A percentile compares a stretch with the other conserved stretches of the same genome.
These are phyloP conservation scores for Vanilla planifolia DNA, from an alignment of 106 monocot species.

Conservation along the genomic window DNA sequence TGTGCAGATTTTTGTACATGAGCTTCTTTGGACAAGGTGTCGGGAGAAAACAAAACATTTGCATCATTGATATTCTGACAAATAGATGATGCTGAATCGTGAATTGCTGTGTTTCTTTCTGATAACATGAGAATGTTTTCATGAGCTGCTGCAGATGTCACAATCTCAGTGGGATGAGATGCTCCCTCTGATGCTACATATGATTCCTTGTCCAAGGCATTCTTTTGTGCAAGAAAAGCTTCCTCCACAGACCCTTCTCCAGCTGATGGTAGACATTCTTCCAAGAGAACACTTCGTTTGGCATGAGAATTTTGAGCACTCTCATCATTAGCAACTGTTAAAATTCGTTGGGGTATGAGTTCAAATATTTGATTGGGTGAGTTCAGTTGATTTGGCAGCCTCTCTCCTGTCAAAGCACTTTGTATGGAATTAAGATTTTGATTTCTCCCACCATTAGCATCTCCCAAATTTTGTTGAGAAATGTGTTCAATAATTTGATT, in stretches of 20 bases:
- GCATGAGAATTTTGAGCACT: too few species aligned
- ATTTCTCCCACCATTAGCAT: slow-evolving; percentile 11
- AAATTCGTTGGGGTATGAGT: too few species aligned
- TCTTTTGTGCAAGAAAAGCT: not conserved
- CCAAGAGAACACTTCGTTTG: not conserved
- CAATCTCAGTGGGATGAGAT: slow-evolving; percentile 10
- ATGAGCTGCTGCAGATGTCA: slow-evolving; percentile 9
- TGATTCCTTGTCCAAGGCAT: not conserved
- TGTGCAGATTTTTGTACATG: slow-evolving; percentile 9
- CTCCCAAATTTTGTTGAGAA: slow-evolving; percentile 11
- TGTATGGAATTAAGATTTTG: slow-evolving; percentile 1
- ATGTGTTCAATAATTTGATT: slow-evolving; percentile 36
- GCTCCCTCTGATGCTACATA: not conserved
- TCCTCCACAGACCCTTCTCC: slow-evolving; percentile 3
- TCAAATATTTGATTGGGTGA: too few species aligned
- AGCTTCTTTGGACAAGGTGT: slow-evolving; percentile 6
- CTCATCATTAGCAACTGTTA: too few species aligned
- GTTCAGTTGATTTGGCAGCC: not conserved
- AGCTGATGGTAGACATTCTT: slow-evolving; percentile 5
- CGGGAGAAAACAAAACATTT: slow-evolving; percentile 27
- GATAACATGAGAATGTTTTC: not conserved
- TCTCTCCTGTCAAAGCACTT: slow-evolving; percentile 1
- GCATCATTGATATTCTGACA: slow-evolving; percentile 26
- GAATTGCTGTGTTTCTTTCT: not conserved
- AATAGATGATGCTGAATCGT: slow-evolving; percentile 16